Evolutionary conservation across 441 rosid species (phyloP).

Genomic region (Aquilaria agallochum): DNA sequence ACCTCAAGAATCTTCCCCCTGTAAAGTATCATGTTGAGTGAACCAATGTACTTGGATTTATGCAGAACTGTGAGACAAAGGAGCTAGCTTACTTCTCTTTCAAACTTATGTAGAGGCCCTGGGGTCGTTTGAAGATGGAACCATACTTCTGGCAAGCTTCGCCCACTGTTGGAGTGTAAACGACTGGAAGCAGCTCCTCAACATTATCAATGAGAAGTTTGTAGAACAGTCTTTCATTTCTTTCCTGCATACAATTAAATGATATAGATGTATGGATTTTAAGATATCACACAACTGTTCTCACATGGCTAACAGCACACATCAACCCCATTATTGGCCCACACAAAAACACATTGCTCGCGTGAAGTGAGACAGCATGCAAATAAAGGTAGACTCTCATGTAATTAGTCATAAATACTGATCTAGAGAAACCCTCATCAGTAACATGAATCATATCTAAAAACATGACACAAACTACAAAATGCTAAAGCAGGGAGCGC

Average conservation of each 20-base stretch:
- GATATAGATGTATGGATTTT: too few species aligned
- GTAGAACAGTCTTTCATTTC: slow-evolving; percentile 82
- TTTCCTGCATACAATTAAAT: slow-evolving; percentile 43
- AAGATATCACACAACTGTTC: too few species aligned
- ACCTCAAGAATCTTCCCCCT: slow-evolving; percentile 78
- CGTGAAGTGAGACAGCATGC: too few species aligned
- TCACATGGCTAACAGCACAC: too few species aligned
- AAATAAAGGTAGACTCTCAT: too few species aligned
- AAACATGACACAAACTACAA: too few species aligned
- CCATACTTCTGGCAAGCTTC: slow-evolving; percentile 92
- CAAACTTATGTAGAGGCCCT: slow-evolving; percentile 80
- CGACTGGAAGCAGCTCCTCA: slow-evolving; percentile 86
- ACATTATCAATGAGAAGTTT: slow-evolving; percentile 81
- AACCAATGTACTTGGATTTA: not conserved
- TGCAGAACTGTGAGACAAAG: not conserved
- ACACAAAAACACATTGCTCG: too few species aligned
- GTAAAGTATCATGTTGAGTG: slow-evolving; percentile 3
- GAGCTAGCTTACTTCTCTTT: slow-evolving; percentile 50
- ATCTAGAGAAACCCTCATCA: too few species aligned
- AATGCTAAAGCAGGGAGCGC: too few species aligned
- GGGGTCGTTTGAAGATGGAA: slow-evolving; percentile 76
- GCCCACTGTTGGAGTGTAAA: slow-evolving; percentile 91
- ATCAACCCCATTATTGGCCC: too few species aligned
- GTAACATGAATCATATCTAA: too few species aligned
- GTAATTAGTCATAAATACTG: too few species aligned